A percentile compares a stretch with the other conserved stretches of the same genome.
Conservation (phyloP, 345 rosid genomes). For the Gossypium stocksii region DNA sequence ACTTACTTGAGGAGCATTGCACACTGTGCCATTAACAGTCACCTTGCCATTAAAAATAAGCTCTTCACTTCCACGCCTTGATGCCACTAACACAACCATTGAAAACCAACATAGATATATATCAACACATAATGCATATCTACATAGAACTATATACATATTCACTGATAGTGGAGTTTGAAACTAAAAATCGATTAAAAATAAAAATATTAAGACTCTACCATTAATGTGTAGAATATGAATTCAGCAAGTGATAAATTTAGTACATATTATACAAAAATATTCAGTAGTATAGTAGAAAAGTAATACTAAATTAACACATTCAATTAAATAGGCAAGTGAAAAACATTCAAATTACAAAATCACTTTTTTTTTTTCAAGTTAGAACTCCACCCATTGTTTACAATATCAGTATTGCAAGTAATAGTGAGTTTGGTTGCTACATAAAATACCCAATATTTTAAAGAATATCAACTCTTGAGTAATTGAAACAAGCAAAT, state of each 20-base stretch:
- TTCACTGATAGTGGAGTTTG: neutral
- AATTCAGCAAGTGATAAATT: neutral
- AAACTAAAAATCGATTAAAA: neutral
- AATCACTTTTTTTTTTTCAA: neutral
- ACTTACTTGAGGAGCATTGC: conserved; percentile 77
- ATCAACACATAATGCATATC: neutral
- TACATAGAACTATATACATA: conserved; percentile 5
- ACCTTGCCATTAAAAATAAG: conserved; percentile 82
- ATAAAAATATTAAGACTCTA: neutral
- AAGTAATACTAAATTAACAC: neutral
- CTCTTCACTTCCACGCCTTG: conserved; percentile 82
- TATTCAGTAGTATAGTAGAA: neutral
- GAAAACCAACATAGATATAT: neutral
- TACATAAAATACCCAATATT: too few relatives aligned
- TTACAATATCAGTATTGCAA: neutral
- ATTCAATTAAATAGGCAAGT: neutral
- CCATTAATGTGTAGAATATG: neutral
- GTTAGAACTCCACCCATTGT: neutral
- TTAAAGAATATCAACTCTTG: neutral
- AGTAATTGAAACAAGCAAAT: neutral
- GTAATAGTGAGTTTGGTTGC: too few relatives aligned
- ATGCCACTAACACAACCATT: conserved; percentile 54
- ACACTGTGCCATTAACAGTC: conserved; percentile 78
- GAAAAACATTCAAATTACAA: conserved; percentile 2
- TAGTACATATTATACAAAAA: neutral